Percentiles rank a stretch among this genome's conserved stretches.
These are phyloP conservation scores for Arthroderma sp. DNA, from an alignment of 2,329 filamentous ascomycete genomes.

Conservation along the genomic window DNA sequence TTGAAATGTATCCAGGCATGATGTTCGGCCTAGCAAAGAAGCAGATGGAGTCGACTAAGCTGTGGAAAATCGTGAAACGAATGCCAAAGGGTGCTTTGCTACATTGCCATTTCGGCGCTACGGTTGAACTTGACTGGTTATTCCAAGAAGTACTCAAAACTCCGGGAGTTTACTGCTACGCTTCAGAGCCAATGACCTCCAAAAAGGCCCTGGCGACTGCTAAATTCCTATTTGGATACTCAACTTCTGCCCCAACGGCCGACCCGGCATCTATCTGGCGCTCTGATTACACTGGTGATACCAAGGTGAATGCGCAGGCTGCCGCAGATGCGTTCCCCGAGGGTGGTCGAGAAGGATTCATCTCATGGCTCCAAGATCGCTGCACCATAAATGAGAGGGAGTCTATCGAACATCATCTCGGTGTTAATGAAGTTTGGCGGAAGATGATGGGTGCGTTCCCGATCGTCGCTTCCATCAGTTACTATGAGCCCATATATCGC, in stretches of 20 bases:
- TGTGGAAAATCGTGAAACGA: constrained; percentile 70
- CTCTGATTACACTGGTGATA: constrained; percentile 45
- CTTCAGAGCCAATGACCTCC: constrained; percentile 44
- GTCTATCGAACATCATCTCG: constrained; percentile 66
- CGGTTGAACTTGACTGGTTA: constrained; percentile 76
- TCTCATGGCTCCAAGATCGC: constrained; percentile 61
- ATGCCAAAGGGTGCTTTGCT: constrained; percentile 80
- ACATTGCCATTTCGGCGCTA: constrained; percentile 82
- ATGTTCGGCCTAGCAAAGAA: constrained; percentile 80
- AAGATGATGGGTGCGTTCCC: constrained; percentile 67
- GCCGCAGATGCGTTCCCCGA: constrained; percentile 65
- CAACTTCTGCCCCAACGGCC: constrained; percentile 29
- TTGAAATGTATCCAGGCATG: constrained; percentile 71
- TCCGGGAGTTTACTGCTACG: constrained; percentile 59
- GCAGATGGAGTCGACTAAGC: constrained; percentile 69
- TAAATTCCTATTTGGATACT: constrained; percentile 50
- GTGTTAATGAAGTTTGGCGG: constrained; percentile 69
- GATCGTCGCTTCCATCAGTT: constrained; percentile 60
- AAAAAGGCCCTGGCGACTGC: constrained; percentile 41
- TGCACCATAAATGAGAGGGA: constrained; percentile 60
- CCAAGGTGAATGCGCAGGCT: constrained; percentile 43
- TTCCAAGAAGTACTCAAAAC: constrained; percentile 56
- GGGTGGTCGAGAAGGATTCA: constrained; percentile 57
- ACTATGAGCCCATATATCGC: constrained; percentile 83
- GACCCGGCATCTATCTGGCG: constrained; percentile 49